These are phyloP conservation scores for Aspergillus sp. DNA, from an alignment of 2,329 filamentous ascomycete genomes.

Conservation along the genomic window DNA sequence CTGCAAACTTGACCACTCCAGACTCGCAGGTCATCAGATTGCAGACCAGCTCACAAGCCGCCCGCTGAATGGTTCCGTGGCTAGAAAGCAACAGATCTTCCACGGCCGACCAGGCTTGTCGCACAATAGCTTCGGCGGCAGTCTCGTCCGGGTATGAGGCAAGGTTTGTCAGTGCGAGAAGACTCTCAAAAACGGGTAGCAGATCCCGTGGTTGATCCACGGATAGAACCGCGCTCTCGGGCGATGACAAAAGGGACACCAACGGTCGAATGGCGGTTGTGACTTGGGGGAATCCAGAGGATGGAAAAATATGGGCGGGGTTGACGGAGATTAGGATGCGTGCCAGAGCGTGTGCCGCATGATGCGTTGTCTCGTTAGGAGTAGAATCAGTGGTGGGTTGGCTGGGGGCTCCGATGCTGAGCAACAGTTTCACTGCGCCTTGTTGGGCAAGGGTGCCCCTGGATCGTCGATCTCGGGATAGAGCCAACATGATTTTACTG, in stretches of 20 bases:
- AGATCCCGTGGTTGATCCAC: constrained; percentile 63
- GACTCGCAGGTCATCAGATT: constrained; percentile 60
- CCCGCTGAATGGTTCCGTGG: constrained; percentile 72
- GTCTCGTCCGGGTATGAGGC: constrained; percentile 56
- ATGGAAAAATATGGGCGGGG: constrained; percentile 77
- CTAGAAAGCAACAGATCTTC: constrained; percentile 79
- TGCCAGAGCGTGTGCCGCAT: constrained; percentile 74
- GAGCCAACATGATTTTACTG: constrained; percentile 69
- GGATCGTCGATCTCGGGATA: constrained; percentile 69
- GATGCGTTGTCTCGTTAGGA: constrained; percentile 43
- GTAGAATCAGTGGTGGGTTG: constrained; percentile 34
- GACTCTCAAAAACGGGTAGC: constrained; percentile 80
- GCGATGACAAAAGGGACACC: constrained; percentile 64
- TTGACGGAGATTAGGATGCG: constrained; percentile 84
- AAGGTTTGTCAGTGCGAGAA: constrained; percentile 91
- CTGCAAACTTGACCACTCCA: constrained; percentile 43
- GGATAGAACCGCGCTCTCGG: constrained; percentile 51
- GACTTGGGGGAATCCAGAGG: constrained; percentile 65
- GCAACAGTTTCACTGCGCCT: constrained; percentile 81
- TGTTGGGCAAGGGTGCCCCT: constrained; percentile 83
- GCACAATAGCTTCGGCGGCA: constrained; percentile 66
- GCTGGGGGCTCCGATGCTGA: constrained; percentile 57
- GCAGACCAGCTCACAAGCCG: constrained; percentile 83
- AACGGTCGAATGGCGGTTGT: constrained; percentile 80
- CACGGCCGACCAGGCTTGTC: constrained; percentile 66